These are phyloP conservation scores for Dipteronia dyeriana DNA, from an alignment of 345 rosid genomes.

Conservation along the genomic window DNA sequence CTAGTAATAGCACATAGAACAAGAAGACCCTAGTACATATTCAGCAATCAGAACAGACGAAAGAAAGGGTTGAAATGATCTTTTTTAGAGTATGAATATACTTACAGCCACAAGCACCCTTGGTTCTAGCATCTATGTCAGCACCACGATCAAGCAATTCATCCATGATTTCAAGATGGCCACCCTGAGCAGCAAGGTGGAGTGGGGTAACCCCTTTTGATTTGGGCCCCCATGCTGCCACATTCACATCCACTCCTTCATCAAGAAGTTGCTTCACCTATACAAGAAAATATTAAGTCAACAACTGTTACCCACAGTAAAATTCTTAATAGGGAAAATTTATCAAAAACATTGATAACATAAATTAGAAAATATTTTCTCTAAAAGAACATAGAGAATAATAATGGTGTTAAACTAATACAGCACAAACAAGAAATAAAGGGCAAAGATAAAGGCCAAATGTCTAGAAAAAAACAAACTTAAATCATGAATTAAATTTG, in stretches of 20 bases:
- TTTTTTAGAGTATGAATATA: neutral
- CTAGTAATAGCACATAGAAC: neutral
- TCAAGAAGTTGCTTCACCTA: constrained; percentile 78
- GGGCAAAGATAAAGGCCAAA: neutral
- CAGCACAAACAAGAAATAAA: neutral
- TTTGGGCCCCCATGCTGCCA: constrained; percentile 87
- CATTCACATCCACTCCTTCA: constrained; percentile 83
- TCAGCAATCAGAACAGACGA: neutral
- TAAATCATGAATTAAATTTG: no score
- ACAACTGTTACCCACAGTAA: neutral
- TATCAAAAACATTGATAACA: neutral
- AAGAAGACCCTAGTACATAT: neutral
- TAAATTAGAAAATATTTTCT: neutral
- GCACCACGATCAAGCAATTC: constrained; percentile 91
- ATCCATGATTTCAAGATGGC: constrained; percentile 90
- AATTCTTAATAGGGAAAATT: neutral
- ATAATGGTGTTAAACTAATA: neutral
- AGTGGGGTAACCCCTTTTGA: constrained; percentile 86
- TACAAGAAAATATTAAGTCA: constrained; percentile 13
- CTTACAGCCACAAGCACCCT: constrained; percentile 94
- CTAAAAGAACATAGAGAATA: neutral
- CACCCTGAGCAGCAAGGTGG: constrained; percentile 98
- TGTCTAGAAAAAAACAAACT: no score
- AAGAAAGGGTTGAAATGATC: neutral
- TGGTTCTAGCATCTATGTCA: constrained; percentile 87